Percentiles rank a stretch among this genome's conserved stretches.
Conservation (phyloP, 352 stramenopile species). For the Globisporangium paroecandrum region DNA sequence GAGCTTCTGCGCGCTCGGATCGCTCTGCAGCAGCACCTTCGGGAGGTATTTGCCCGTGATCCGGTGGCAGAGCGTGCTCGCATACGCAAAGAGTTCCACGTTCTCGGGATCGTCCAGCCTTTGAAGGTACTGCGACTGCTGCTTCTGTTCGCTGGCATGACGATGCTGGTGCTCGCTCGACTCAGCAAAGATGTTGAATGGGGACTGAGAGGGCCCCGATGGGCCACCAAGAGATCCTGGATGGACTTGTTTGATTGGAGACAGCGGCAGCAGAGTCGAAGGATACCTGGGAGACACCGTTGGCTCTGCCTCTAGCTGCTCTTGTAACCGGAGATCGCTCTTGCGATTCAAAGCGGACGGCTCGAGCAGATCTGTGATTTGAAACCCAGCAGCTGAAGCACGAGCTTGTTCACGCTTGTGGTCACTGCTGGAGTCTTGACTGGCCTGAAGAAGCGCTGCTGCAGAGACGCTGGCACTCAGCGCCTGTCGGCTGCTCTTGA, state of each 20-base stretch:
- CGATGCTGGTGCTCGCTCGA: constrained; percentile 8
- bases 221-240: not conserved
- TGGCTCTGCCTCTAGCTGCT: too few relatives aligned
- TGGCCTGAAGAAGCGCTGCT: constrained; percentile 20
- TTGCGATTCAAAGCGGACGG: not conserved
- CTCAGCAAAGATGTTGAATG: constrained; percentile 7
- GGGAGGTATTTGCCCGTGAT: constrained; percentile 64
- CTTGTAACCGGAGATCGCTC: not conserved
- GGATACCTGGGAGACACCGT: too few relatives aligned
- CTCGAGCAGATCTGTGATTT: constrained; percentile 33
- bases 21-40: constrained; percentile 34
- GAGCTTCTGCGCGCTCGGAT: constrained; percentile 41
- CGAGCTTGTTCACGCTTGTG: not conserved
- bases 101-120: constrained; percentile 48
- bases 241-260: constrained; percentile 12
- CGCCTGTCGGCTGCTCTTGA: not conserved
- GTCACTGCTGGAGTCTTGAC: constrained; percentile 1
- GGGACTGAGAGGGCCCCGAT: not conserved
- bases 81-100: constrained; percentile 64
- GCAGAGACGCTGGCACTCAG: constrained; percentile 39
- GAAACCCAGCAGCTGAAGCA: constrained; percentile 13
- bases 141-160: not conserved
- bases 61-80: constrained; percentile 59
- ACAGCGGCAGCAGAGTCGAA: constrained; percentile 1
- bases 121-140: constrained; percentile 29